Evolutionary conservation across 805 yeast genomes (phyloP).

Genomic region (Hanseniaspora valbyensis): DNA sequence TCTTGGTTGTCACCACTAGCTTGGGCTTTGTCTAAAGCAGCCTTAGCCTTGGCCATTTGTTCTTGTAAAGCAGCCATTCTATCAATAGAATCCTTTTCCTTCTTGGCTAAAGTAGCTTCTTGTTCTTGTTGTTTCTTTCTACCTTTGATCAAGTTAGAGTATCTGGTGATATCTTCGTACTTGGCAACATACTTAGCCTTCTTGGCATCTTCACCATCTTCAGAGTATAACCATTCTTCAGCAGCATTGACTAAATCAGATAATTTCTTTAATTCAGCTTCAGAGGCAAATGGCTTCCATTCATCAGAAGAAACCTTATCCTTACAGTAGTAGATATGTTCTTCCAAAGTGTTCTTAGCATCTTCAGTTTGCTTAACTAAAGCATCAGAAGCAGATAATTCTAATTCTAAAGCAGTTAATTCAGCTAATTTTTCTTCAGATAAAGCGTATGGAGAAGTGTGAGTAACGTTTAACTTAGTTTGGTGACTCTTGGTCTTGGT

Average conservation of each 20-base stretch:
- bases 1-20: constrained; percentile 23
- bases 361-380: constrained; percentile 97
- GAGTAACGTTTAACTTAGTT: constrained; percentile 56
- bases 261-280: constrained; percentile 76
- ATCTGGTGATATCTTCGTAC: constrained; percentile 90
- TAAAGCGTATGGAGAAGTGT: constrained; percentile 42
- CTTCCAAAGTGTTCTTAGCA: constrained; percentile 95
- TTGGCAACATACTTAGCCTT: constrained; percentile 96
- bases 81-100: constrained; percentile 78
- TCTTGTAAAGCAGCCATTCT: constrained; percentile 75
- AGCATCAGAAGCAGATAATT: constrained; percentile 81
- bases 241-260: constrained; percentile 64
- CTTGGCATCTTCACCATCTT: constrained; percentile 86
- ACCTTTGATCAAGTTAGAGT: constrained; percentile 91
- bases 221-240: constrained; percentile 95
- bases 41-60: constrained; percentile 47
- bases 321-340: constrained; percentile 96
- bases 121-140: constrained; percentile 90
- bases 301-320: constrained; percentile 63
- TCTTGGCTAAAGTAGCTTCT: constrained; percentile 81
- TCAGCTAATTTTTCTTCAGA: constrained; percentile 44
- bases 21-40: constrained; percentile 25
- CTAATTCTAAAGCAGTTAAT: constrained; percentile 70
- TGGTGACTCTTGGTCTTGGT: constrained; percentile 71
- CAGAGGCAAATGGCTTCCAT: constrained; percentile 78